A percentile compares a stretch with the other conserved stretches of the same genome.
These are phyloP conservation scores for Scedosporium aurantiacum DNA, from an alignment of 2,329 filamentous ascomycete genomes.

Conservation along the genomic window DNA sequence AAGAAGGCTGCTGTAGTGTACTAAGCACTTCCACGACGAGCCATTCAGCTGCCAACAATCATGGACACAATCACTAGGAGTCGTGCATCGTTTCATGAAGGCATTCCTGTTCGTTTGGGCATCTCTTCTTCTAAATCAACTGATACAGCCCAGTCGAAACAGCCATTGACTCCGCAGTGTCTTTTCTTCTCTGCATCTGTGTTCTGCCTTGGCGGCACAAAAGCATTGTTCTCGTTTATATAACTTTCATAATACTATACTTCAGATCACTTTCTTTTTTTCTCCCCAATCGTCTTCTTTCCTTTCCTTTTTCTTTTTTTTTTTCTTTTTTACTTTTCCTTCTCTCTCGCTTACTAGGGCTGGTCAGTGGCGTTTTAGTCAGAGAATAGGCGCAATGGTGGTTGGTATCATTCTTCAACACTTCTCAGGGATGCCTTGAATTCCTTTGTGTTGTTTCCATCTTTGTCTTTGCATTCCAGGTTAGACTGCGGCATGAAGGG, in stretches of 20 bases:
- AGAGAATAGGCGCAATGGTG: not conserved
- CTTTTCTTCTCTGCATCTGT: not conserved
- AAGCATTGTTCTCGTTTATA: not conserved
- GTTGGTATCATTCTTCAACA: not conserved
- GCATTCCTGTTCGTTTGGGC: too few relatives aligned
- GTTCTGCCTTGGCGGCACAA: not conserved
- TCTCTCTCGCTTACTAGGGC: not conserved
- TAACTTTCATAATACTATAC: not conserved
- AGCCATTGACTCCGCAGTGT: too few relatives aligned
- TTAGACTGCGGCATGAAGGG: not conserved
- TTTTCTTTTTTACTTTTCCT: not conserved
- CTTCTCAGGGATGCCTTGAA: not conserved
- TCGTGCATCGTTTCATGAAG: not conserved
- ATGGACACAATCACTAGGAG: constrained; percentile 6
- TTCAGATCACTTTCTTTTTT: not conserved
- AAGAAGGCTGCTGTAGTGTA: constrained; percentile 28
- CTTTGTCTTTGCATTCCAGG: not conserved
- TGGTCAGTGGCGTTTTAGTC: not conserved
- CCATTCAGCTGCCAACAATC: constrained; percentile 5
- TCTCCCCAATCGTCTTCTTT: not conserved
- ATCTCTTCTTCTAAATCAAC: too few relatives aligned
- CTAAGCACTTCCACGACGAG: constrained; percentile 7
- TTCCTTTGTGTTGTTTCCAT: not conserved
- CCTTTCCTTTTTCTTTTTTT: not conserved
- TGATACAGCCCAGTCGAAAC: too few relatives aligned